Evolutionary conservation across 345 rosid genomes (phyloP).

Genomic region (Melaleuca quinquenervia): DNA sequence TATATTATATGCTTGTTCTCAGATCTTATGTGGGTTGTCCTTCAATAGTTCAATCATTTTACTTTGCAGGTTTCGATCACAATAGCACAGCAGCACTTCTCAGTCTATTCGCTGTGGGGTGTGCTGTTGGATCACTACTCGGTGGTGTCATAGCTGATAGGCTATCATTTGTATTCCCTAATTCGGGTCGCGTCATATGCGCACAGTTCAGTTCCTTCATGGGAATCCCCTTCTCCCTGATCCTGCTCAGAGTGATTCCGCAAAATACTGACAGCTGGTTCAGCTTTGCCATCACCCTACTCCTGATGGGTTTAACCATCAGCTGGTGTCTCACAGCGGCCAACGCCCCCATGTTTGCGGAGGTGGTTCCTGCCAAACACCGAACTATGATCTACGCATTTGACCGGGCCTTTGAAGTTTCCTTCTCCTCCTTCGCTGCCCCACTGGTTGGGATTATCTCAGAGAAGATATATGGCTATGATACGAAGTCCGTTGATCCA

Average conservation of each 20-base stretch:
- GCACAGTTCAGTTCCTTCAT: slow-evolving; percentile 93
- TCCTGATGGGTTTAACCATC: slow-evolving; percentile 79
- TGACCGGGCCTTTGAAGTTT: slow-evolving; percentile 85
- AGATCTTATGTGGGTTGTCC: background rate
- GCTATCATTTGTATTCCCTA: slow-evolving; percentile 43
- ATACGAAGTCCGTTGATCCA: slow-evolving; percentile 57
- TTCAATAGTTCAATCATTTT: background rate
- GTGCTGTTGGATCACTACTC: slow-evolving; percentile 55
- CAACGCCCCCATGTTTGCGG: slow-evolving; percentile 91
- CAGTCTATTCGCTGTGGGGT: slow-evolving; percentile 70
- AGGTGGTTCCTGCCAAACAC: slow-evolving; percentile 83
- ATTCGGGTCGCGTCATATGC: slow-evolving; percentile 80
- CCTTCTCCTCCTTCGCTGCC: slow-evolving; percentile 91
- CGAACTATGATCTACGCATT: slow-evolving; percentile 94
- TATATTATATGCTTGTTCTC: background rate
- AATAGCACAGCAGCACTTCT: slow-evolving; percentile 68
- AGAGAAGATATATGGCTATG: slow-evolving; percentile 73
- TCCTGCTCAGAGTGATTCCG: slow-evolving; percentile 70
- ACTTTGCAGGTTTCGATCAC: slow-evolving; percentile 59
- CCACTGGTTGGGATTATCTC: slow-evolving; percentile 93
- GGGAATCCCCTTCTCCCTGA: slow-evolving; percentile 87
- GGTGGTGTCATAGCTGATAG: slow-evolving; percentile 83
- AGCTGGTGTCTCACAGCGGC: slow-evolving; percentile 90
- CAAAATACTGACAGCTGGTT: slow-evolving; percentile 54
- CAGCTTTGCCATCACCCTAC: slow-evolving; percentile 45